Evolutionary conservation across 1,284 basidiomycete species (phyloP), one percentile per base, ranked within the genome.

Genomic region (Ganoderma lingzhi): DNA sequence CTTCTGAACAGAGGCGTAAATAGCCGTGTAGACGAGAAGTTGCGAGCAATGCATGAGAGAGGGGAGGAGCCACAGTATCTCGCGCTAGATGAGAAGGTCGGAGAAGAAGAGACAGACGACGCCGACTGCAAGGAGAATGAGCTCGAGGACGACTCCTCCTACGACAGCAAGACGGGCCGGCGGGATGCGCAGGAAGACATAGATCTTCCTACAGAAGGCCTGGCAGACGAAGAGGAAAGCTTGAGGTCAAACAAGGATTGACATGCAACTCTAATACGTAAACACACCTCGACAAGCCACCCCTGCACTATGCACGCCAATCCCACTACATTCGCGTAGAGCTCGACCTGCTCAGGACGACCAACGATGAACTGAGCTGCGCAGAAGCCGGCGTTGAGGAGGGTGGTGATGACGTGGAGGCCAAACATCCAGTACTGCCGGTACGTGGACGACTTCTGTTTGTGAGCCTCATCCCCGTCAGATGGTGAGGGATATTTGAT

Each of bases 191-290:
- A 39, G 37, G 37, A 39, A 39, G 37, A 39, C 10, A 39, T 39
- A 39, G 37, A 39, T 39, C 37, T 39, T 39, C 37, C 37, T 39
- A 5, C 48, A 17, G 48, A 51, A 51, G 48, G 48, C 17, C 48
- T 51, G 48, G 48, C 4, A 51, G 48, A 51, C 48, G 48, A 51
- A 51, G 48, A 51, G 48, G 48, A 51, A 51, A 51, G 48, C 48
- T 51, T 51, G 48, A 51, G 48, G 48, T 51, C 48, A 51, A 51
- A 51, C 48, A 51, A 6, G 23, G 48, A 6, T 51, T 51, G 48
- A 51, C 48, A 51, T 51, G 48, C 48, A 51, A 51, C 48, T 51
- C 48, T 51, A 51, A 51, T 51, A 51, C 48, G 48, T 51, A 51
- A 51, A 51, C 48, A 14, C 48, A 51, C 48, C 48, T 51, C 48